phyloP scores from a whole-genome alignment of 192 early-diverging fungal species.

The Lobosporangium transversale region DNA sequence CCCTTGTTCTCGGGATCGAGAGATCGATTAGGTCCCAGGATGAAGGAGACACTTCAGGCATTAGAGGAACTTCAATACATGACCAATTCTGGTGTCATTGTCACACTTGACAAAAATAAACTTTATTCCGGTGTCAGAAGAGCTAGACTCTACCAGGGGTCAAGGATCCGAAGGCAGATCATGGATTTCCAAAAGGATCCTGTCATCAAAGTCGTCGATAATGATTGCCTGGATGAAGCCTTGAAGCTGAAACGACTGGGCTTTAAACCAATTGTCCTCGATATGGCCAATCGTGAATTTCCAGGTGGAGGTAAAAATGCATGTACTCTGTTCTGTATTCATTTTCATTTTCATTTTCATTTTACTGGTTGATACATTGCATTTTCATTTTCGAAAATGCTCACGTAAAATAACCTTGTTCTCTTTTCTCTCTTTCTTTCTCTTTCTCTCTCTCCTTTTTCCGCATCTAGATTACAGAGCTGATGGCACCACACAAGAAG shows the following conservation, averaged over 20 bases:
- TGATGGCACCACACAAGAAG: slow-evolving; percentile 55
- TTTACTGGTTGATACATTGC: background rate
- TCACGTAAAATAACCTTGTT: background rate
- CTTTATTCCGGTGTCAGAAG: slow-evolving; percentile 44
- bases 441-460: background rate
- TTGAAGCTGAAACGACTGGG: slow-evolving; percentile 46
- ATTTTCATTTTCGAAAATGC: background rate
- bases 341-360: background rate
- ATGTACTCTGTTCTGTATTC: no score
- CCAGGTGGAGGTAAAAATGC: slow-evolving; percentile 54
- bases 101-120: slow-evolving; percentile 35
- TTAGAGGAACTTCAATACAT: slow-evolving; percentile 33
- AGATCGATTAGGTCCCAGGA: slow-evolving; percentile 28
- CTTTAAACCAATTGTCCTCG: slow-evolving; percentile 54
- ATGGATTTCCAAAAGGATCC: slow-evolving; percentile 51
- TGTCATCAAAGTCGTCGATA: slow-evolving; percentile 37
- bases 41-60: slow-evolving; percentile 44
- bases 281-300: slow-evolving; percentile 53
- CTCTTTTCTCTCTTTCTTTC: no score
- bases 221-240: slow-evolving; percentile 50
- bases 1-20: no score
- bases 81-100: slow-evolving; percentile 16
- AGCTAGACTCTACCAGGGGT: slow-evolving; percentile 37
- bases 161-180: slow-evolving; percentile 41
- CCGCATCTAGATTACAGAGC: slow-evolving; percentile 30